Conservation (phyloP, 768 basidiomycete genomes). For the Kwoniella newhampshirensis region DNA sequence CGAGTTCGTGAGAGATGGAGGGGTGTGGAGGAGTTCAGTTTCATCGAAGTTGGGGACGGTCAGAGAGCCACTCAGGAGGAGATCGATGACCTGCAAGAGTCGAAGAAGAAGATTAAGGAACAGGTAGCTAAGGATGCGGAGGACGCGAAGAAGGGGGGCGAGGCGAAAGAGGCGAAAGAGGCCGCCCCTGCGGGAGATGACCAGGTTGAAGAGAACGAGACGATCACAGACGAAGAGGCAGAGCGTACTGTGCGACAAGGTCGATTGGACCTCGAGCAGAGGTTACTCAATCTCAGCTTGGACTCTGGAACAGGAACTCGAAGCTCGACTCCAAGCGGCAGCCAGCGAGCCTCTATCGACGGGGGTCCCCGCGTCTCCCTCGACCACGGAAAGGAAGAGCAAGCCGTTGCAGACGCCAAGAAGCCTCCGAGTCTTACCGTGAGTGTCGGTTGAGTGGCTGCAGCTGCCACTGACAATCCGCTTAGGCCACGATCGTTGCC, state of each 20-base stretch:
- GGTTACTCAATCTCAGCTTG: constrained; percentile 32
- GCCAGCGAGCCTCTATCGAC: background rate
- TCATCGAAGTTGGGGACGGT: constrained; percentile 53
- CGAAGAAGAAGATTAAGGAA: constrained; percentile 24
- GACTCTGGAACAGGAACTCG: constrained; percentile 16
- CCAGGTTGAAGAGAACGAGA: constrained; percentile 24
- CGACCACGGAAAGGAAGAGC: constrained; percentile 34
- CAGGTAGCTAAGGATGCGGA: constrained; percentile 17
- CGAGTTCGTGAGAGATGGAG: constrained; percentile 54
- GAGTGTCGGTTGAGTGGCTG: constrained; percentile 7
- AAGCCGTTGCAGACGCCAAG: constrained; percentile 25
- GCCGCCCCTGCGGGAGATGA: constrained; percentile 37
- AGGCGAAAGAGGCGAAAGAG: constrained; percentile 27
- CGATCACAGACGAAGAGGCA: constrained; percentile 12
- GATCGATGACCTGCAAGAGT: constrained; percentile 41
- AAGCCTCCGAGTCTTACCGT: constrained; percentile 48
- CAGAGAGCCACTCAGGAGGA: constrained; percentile 39
- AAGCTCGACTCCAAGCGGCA: background rate
- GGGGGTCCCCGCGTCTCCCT: constrained; percentile 23
- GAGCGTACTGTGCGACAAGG: constrained; percentile 22
- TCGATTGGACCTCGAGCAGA: constrained; percentile 32
- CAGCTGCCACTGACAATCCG: background rate
- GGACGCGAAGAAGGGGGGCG: background rate
- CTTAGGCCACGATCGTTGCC: constrained; percentile 54
- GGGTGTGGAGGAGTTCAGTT: constrained; percentile 55